Evolutionary conservation across 257 asterid genomes (phyloP).

Genomic region (Solanum sitiens): DNA sequence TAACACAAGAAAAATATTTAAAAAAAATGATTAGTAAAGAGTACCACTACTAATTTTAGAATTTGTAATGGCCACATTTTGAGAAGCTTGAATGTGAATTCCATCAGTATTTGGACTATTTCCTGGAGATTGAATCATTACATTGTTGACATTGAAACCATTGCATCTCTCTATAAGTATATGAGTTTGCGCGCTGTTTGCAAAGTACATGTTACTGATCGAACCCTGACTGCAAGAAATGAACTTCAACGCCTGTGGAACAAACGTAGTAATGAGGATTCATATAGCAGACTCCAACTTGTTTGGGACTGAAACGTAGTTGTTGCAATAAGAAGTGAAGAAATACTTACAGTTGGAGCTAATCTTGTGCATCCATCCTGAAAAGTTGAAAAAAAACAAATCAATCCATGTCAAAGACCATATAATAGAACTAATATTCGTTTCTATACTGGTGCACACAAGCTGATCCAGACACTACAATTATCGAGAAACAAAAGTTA

Average conservation of each 20-base stretch:
- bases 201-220: conserved; percentile 23
- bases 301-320: neutral
- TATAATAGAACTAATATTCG: neutral
- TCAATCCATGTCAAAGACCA: neutral
- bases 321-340: neutral
- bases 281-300: neutral
- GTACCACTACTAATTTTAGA: conserved; percentile 37
- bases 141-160: conserved; percentile 23
- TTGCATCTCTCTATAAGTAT: conserved; percentile 26
- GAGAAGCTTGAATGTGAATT: conserved; percentile 58
- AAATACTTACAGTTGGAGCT: conserved; percentile 81
- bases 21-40: neutral
- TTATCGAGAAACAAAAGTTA: neutral
- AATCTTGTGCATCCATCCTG: conserved; percentile 55
- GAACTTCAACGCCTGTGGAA: conserved; percentile 46
- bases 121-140: conserved; percentile 46
- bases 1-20: neutral
- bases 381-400: neutral
- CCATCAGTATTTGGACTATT: conserved; percentile 76
- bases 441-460: neutral
- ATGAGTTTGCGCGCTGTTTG: conserved; percentile 63
- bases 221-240: conserved; percentile 38
- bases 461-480: neutral
- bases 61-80: conserved; percentile 27
- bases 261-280: neutral